These are phyloP conservation scores for Forsythia suspensa DNA, from an alignment of 257 asterid species.

Conservation along the genomic window DNA sequence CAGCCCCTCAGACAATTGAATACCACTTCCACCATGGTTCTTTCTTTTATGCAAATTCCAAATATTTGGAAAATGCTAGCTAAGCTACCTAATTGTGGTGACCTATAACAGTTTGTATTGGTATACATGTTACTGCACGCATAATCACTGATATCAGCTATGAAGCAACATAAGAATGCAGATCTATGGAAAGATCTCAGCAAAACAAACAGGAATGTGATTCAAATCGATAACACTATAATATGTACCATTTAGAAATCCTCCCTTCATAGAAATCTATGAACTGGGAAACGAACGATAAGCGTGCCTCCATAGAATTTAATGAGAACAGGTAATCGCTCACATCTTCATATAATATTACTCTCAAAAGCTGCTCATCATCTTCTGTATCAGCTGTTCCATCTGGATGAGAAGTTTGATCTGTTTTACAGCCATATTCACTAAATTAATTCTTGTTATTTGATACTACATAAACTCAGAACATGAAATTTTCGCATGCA, in stretches of 20 bases:
- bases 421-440: constrained; percentile 39
- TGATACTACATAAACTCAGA: constrained; percentile 3
- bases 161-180: constrained; percentile 6
- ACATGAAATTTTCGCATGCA: constrained; percentile 1
- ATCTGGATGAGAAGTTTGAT: constrained; percentile 32
- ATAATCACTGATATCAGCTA: neutral
- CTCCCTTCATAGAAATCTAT: constrained; percentile 90
- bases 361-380: constrained; percentile 83
- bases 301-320: constrained; percentile 71
- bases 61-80: neutral
- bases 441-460: constrained; percentile 21
- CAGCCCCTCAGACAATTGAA: neutral
- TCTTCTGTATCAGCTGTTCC: constrained; percentile 51
- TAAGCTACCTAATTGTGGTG: constrained; percentile 7
- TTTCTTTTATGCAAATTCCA: neutral
- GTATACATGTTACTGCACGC: neutral
- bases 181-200: constrained; percentile 14
- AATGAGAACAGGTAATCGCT: constrained; percentile 81
- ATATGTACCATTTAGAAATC: constrained; percentile 82
- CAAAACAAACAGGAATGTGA: constrained; percentile 8
- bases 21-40: neutral
- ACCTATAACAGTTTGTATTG: neutral
- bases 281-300: constrained; percentile 75
- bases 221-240: constrained; percentile 21
- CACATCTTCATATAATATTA: constrained; percentile 80